These are phyloP conservation scores for Hura crepitans DNA, from an alignment of 441 rosid species.

Conservation along the genomic window DNA sequence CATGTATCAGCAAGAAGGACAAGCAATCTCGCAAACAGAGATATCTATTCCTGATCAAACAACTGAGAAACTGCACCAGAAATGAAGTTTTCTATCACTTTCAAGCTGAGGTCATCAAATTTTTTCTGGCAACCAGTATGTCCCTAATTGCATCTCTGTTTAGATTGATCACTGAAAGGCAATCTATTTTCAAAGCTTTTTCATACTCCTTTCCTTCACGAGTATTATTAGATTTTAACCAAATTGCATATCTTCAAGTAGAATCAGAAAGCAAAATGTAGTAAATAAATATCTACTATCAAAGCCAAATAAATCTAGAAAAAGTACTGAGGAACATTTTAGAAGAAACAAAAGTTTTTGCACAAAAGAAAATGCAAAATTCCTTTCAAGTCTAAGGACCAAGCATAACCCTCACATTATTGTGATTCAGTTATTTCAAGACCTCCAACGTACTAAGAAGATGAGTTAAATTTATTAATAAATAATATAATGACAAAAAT, in stretches of 20 bases:
- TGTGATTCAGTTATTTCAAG: not conserved
- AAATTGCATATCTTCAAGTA: slow-evolving; percentile 56
- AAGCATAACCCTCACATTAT: not conserved
- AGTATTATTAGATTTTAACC: slow-evolving; percentile 64
- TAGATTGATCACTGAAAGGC: slow-evolving; percentile 49
- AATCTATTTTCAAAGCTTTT: slow-evolving; percentile 70
- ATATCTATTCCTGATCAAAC: slow-evolving; percentile 66
- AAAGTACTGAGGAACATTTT: slow-evolving; percentile 11
- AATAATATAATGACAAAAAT: not conserved
- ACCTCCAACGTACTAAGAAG: not conserved
- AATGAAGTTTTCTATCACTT: slow-evolving; percentile 51
- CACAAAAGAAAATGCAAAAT: not conserved
- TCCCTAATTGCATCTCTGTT: slow-evolving; percentile 39
- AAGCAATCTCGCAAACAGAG: not conserved
- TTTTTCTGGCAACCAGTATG: slow-evolving; percentile 42
- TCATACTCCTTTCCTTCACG: slow-evolving; percentile 52
- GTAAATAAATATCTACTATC: slow-evolving; percentile 3
- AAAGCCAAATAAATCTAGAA: slow-evolving; percentile 15
- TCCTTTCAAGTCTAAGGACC: not conserved
- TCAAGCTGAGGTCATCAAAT: slow-evolving; percentile 55
- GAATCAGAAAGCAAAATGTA: slow-evolving; percentile 38
- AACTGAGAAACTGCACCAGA: slow-evolving; percentile 53
- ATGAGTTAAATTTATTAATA: not conserved
- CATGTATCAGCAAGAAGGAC: not conserved
- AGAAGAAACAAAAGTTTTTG: slow-evolving; percentile 7